Conservation (phyloP, 805 yeast genomes). For the Nakazawaea holstii region DNA sequence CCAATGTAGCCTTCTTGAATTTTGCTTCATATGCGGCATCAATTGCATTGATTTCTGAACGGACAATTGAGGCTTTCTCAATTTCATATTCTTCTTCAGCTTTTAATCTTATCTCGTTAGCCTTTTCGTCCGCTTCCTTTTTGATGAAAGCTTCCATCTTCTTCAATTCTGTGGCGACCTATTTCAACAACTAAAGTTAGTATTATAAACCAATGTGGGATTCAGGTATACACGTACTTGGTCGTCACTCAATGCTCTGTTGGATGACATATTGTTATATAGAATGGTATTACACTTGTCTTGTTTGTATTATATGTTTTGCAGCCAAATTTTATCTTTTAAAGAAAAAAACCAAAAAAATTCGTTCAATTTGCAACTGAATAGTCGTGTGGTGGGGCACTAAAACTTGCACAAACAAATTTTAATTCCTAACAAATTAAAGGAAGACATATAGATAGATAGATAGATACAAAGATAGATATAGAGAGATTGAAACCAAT, state of each 20-base stretch:
- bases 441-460: not conserved
- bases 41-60: slow-evolving; percentile 85
- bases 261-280: slow-evolving; percentile 22
- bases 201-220: slow-evolving; percentile 13
- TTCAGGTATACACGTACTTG: slow-evolving; percentile 32
- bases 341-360: too few species aligned
- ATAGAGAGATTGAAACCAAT: too few species aligned
- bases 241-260: slow-evolving; percentile 37
- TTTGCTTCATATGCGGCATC: slow-evolving; percentile 76
- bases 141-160: slow-evolving; percentile 98
- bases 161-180: slow-evolving; percentile 93
- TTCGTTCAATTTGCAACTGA: too few species aligned
- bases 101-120: slow-evolving; percentile 90
- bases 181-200: slow-evolving; percentile 1
- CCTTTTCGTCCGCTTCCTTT: slow-evolving; percentile 98
- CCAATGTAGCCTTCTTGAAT: slow-evolving; percentile 84
- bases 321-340: not conserved
- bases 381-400: too few species aligned
- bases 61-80: slow-evolving; percentile 92
- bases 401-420: not conserved
- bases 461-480: too few species aligned
- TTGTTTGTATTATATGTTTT: not conserved
- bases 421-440: not conserved
- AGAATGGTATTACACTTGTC: not conserved
- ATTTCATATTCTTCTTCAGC: slow-evolving; percentile 99